Conservation (phyloP, 1,139 yeast species). For the Lodderomyces elongisporus region DNA sequence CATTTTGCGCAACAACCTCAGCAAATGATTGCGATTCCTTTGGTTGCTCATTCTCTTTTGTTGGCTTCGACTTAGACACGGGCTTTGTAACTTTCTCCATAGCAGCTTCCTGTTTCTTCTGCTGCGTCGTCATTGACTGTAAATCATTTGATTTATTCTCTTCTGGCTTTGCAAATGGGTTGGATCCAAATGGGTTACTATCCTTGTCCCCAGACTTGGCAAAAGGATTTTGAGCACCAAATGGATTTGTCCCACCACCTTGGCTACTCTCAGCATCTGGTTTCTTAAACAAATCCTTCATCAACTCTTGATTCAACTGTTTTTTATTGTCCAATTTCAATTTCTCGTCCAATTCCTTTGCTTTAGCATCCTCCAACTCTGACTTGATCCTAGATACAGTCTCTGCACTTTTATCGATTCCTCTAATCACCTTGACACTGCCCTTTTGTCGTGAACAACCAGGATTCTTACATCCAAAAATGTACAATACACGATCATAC, state of each 20-base stretch:
- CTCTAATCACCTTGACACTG: slow-evolving; percentile 68
- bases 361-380: slow-evolving; percentile 32
- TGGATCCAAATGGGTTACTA: slow-evolving; percentile 9
- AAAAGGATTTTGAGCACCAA: slow-evolving; percentile 28
- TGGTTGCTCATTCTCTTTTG: slow-evolving; percentile 6
- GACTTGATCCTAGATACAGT: slow-evolving; percentile 36
- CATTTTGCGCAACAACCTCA: slow-evolving; percentile 17
- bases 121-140: too few relatives aligned
- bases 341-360: slow-evolving; percentile 36
- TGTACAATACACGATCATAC: slow-evolving; percentile 77
- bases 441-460: slow-evolving; percentile 67
- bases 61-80: slow-evolving; percentile 3
- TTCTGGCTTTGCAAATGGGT: slow-evolving; percentile 9
- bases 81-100: not conserved
- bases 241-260: slow-evolving; percentile 25
- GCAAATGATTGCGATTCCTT: slow-evolving; percentile 20
- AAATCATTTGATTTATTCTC: too few relatives aligned
- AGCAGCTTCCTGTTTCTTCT: too few relatives aligned
- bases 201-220: slow-evolving; percentile 7
- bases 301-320: slow-evolving; percentile 39
- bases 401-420: slow-evolving; percentile 56
- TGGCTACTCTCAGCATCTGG: slow-evolving; percentile 14
- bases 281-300: slow-evolving; percentile 37
- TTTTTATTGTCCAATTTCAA: slow-evolving; percentile 38
- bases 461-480: slow-evolving; percentile 66